A percentile compares a stretch with the other conserved stretches of the same genome.
Evolutionary conservation across 306 rosid genomes (phyloP).

Genomic region (Prunus mume): DNA sequence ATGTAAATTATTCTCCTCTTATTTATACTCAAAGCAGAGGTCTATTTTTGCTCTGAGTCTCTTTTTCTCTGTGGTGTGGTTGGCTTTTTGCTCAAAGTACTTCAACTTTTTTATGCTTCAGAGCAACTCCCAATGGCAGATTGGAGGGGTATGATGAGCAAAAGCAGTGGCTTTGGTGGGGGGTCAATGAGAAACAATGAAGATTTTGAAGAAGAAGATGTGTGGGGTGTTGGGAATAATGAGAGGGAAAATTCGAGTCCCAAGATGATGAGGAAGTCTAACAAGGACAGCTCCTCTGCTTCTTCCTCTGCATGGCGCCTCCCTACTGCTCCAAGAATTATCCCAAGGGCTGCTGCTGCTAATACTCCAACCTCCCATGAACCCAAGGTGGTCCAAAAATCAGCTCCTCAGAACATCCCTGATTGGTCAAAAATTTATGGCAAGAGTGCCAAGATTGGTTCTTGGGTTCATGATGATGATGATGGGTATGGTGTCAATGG

Average conservation of each 20-base stretch:
- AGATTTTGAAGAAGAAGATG: constrained; percentile 63
- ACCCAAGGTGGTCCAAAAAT: constrained; percentile 33
- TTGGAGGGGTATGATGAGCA: constrained; percentile 30
- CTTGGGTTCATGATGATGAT: constrained; percentile 16
- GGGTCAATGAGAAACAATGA: constrained; percentile 21
- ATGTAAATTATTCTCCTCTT: constrained; percentile 13
- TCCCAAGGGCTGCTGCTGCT: constrained; percentile 38
- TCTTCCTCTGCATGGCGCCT: constrained; percentile 54
- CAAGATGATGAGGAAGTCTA: constrained; percentile 18
- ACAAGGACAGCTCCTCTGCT: constrained; percentile 6
- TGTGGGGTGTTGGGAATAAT: constrained; percentile 39
- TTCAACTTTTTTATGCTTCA: constrained; percentile 13
- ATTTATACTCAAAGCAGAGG: constrained; percentile 28
- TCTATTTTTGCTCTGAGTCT: constrained; percentile 10
- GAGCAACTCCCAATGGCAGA: constrained; percentile 54
- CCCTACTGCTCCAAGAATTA: constrained; percentile 43
- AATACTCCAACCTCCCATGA: constrained; percentile 27
- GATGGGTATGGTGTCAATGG: constrained; percentile 6
- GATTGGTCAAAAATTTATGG: constrained; percentile 93
- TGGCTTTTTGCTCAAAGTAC: constrained; percentile 4
- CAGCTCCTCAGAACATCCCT: constrained; percentile 73
- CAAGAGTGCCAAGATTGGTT: constrained; percentile 31
- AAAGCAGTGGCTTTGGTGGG: constrained; percentile 34
- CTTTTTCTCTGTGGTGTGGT: constrained; percentile 1
- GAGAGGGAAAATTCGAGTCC: constrained; percentile 33